Evolutionary conservation across 2,329 filamentous ascomycete genomes (phyloP).

Genomic region (Aureobasidium sp.): DNA sequence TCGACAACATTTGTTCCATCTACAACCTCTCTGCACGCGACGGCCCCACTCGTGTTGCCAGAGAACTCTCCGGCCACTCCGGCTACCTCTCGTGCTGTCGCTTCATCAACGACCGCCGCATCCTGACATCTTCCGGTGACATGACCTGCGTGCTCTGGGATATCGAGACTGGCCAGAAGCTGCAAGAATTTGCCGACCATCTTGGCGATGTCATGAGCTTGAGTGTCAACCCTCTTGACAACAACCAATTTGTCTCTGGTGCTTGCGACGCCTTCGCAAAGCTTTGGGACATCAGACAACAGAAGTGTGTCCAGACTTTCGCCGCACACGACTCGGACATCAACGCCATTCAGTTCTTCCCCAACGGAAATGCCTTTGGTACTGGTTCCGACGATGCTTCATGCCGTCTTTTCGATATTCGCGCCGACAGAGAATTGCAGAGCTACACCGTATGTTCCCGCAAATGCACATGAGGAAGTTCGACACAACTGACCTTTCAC

Average conservation of each 20-base stretch:
- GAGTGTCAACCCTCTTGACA: slow-evolving; percentile 97
- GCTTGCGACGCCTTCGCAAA: slow-evolving; percentile 98
- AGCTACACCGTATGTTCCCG: slow-evolving; percentile 53
- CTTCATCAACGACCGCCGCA: slow-evolving; percentile 97
- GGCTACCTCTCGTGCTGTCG: slow-evolving; percentile 97
- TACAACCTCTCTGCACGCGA: slow-evolving; percentile 97
- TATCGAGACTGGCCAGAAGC: slow-evolving; percentile 94
- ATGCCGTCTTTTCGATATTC: slow-evolving; percentile 94
- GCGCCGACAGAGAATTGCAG: slow-evolving; percentile 76
- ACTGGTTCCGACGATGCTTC: slow-evolving; percentile 97
- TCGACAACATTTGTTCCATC: slow-evolving; percentile 99
- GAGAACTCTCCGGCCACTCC: slow-evolving; percentile 92
- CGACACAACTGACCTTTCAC: slow-evolving; percentile 19
- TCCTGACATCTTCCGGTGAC: slow-evolving; percentile 94
- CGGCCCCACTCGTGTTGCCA: slow-evolving; percentile 91
- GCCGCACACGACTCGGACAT: slow-evolving; percentile 98
- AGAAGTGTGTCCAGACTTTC: slow-evolving; percentile 97
- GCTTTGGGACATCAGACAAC: slow-evolving; percentile 96
- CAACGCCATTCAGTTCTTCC: slow-evolving; percentile 99
- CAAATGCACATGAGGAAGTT: no score
- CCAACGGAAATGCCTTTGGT: slow-evolving; percentile 95
- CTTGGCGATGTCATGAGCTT: slow-evolving; percentile 99
- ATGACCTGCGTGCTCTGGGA: slow-evolving; percentile 99
- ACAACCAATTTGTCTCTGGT: slow-evolving; percentile 98
- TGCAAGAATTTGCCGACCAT: slow-evolving; percentile 97